Conservation (phyloP, 495 filamentous ascomycete species). For the Xanthoparmelia taractica region DNA sequence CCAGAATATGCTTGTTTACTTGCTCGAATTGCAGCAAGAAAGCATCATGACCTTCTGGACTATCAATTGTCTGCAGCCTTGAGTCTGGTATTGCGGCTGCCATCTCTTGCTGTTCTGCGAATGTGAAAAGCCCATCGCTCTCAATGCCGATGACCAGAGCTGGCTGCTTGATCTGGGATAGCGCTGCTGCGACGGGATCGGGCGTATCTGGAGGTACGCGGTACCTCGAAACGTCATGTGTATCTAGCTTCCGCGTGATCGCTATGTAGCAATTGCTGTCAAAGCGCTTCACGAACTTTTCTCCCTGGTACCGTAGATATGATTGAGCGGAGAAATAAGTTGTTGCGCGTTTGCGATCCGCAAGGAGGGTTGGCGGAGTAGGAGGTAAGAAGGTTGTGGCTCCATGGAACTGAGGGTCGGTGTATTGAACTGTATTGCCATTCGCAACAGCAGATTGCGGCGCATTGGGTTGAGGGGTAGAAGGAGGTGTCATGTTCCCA, state of each 20-base stretch:
- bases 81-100: constrained; percentile 75
- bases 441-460: constrained; percentile 24
- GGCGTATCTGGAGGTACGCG: constrained; percentile 42
- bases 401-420: constrained; percentile 75
- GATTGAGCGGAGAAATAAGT: constrained; percentile 97
- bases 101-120: constrained; percentile 88
- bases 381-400: constrained; percentile 42
- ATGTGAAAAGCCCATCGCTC: constrained; percentile 91
- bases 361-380: constrained; percentile 16
- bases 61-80: constrained; percentile 75
- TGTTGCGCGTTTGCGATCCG: constrained; percentile 47
- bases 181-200: constrained; percentile 57
- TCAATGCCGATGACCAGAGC: constrained; percentile 87
- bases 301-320: constrained; percentile 94
- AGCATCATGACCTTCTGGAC: constrained; percentile 90
- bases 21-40: constrained; percentile 96
- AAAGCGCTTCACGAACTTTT: constrained; percentile 94
- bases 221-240: constrained; percentile 81
- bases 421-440: constrained; percentile 34
- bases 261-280: constrained; percentile 99
- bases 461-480: constrained; percentile 24
- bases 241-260: constrained; percentile 97
- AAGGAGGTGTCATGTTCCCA: constrained; percentile 29
- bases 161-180: constrained; percentile 79
- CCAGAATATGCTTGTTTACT: constrained; percentile 79